Percentiles rank a stretch among this genome's conserved stretches.
Conservation (phyloP, 202 grass and related monocot genomes). For the Miscanthus sacchariflorus region DNA sequence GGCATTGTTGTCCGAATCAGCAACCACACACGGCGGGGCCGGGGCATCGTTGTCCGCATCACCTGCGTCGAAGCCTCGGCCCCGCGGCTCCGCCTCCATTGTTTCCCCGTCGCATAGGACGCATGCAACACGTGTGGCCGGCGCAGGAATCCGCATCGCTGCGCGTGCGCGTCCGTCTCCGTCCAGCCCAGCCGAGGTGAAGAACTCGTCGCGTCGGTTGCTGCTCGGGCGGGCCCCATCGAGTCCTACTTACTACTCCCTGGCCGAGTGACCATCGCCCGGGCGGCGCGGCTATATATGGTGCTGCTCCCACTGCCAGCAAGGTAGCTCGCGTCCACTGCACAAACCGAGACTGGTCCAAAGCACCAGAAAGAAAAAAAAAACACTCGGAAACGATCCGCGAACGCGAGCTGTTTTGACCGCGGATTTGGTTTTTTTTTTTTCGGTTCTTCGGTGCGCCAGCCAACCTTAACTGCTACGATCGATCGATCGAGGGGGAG, state of each 20-base stretch:
- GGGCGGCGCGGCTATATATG: slow-evolving; percentile 34
- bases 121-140: slow-evolving; percentile 57
- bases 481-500: background rate
- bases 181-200: background rate
- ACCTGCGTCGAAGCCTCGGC: slow-evolving; percentile 47
- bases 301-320: slow-evolving; percentile 7
- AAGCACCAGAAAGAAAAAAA: background rate
- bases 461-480: slow-evolving; percentile 7
- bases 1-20: slow-evolving; percentile 49
- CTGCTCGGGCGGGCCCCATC: background rate
- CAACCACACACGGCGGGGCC: background rate
- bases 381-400: background rate
- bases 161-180: background rate
- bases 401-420: slow-evolving; percentile 24
- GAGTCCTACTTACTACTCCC: background rate
- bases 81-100: background rate
- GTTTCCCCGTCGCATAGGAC: background rate
- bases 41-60: background rate
- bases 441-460: background rate
- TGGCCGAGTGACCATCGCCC: background rate
- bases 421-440: background rate
- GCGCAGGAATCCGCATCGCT: background rate
- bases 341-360: slow-evolving; percentile 28
- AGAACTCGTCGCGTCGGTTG: background rate
- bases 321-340: background rate